Evolutionary conservation across 371 early-diverging fungal species (phyloP), one percentile per base, ranked within the genome.

Genomic region (Mucor racemosus): DNA sequence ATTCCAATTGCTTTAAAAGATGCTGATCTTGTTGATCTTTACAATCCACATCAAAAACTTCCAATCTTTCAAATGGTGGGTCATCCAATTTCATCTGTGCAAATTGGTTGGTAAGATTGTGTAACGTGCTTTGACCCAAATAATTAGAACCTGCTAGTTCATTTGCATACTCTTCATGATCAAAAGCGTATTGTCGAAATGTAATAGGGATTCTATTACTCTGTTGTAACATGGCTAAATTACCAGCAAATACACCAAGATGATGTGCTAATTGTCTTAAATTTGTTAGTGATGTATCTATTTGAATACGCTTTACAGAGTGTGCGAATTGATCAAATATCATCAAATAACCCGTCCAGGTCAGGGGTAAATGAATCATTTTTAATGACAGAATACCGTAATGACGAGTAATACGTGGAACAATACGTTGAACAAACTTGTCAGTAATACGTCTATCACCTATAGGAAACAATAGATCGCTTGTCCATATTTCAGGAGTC

Each of bases 261-360:
- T 81, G 81, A 33, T 72, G 62, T 1, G 50, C 73, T 21, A 81
- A 67, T 7, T 68, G 64, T 7, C 31, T 21, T 13, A 80, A 58
- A 4, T 60, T 41, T 11, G 31, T 40, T 3, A 62, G 40, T 6
- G 68, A 35, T 14, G 76, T 57, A 15, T 63, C 40, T 3, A 78
- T 62, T 15, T 76, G 66, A 60, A 80, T 76, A 14, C 42, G 40
- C 36, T 73, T 75, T 19, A 81, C 73, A 8, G 78, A 75, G 44
- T 81, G 81, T 14, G 77, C 81, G 62, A 81, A 81, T 38, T 81
- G 81, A 62, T 81, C 78, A 72, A 81, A 81, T 35, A 81, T 70
- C 55, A 68, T 69, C 15, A 81, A 58, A 58, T 76, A 75, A 1
- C 81, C 81, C 4, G 39, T 31, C 78, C 78, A 81, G 13, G 66